Evolutionary conservation across 73 alveolate genomes (phyloP).

Genomic region (Diophrys sp.): DNA sequence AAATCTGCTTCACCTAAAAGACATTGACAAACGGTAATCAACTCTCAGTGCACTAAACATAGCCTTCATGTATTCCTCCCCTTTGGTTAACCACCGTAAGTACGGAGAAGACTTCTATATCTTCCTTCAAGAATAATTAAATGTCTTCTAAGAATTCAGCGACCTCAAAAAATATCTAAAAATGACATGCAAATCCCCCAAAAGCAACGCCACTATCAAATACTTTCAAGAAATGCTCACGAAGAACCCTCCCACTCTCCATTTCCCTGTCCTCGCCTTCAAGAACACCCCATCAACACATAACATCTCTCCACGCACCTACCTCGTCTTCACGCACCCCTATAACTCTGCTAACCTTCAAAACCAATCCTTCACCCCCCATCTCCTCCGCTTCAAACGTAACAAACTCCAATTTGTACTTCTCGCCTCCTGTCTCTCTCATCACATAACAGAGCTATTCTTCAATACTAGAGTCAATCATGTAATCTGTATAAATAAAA

Average conservation of each 20-base stretch:
- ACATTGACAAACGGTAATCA: too few species aligned
- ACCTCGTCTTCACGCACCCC: neutral
- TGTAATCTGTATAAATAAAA: neutral
- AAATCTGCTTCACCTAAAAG: too few species aligned
- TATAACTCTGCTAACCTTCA: neutral
- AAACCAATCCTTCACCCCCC: neutral
- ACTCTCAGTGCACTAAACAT: too few species aligned
- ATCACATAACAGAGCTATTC: neutral
- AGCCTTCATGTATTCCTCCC: too few species aligned
- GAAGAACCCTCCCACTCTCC: neutral
- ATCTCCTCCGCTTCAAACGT: neutral
- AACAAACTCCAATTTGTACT: neutral
- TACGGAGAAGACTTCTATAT: too few species aligned
- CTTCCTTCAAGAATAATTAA: too few species aligned
- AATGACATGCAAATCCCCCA: too few species aligned
- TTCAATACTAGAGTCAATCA: neutral
- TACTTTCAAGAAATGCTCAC: neutral
- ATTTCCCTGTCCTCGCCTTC: neutral
- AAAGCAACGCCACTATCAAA: neutral
- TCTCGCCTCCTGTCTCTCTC: conserved; percentile 2
- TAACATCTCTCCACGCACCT: neutral
- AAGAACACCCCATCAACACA: neutral
- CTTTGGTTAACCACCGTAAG: too few species aligned
- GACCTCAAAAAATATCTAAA: too few species aligned
- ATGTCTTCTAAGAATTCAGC: too few species aligned